Conservation (phyloP, 495 filamentous ascomycete species). For the Xylaria sp. region DNA sequence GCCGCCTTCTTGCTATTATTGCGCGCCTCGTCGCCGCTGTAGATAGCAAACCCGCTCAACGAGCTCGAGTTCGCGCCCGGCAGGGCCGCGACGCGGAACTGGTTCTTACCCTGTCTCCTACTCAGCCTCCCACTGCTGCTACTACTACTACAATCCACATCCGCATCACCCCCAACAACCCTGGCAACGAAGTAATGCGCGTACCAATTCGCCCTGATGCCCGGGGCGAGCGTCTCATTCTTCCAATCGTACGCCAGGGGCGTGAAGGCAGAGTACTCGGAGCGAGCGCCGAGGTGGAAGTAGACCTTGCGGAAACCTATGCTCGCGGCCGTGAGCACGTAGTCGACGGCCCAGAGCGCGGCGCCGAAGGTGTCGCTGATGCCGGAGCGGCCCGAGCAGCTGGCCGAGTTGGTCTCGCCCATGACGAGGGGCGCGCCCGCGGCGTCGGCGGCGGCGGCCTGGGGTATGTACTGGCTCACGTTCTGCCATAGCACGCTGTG, state of each 20-base stretch:
- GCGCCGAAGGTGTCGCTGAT: slow-evolving; percentile 48
- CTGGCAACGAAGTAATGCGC: slow-evolving; percentile 40
- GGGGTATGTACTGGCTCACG: slow-evolving; percentile 26
- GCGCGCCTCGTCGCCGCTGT: neutral
- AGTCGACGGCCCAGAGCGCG: slow-evolving; percentile 48
- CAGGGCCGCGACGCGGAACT: slow-evolving; percentile 34
- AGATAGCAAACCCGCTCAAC: slow-evolving; percentile 40
- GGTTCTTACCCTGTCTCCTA: neutral
- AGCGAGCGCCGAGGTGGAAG: slow-evolving; percentile 48
- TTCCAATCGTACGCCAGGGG: slow-evolving; percentile 31
- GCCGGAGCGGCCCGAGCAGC: slow-evolving; percentile 41
- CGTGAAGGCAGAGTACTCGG: slow-evolving; percentile 42
- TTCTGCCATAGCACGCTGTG: slow-evolving; percentile 37
- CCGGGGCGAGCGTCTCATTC: slow-evolving; percentile 36
- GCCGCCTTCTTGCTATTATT: too few relatives aligned
- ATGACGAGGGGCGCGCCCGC: slow-evolving; percentile 43
- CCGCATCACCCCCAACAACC: slow-evolving; percentile 16
- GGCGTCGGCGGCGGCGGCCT: slow-evolving; percentile 34
- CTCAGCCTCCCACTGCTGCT: too few relatives aligned
- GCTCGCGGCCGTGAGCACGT: slow-evolving; percentile 43
- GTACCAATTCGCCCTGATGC: slow-evolving; percentile 39
- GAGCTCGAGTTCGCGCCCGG: slow-evolving; percentile 35
- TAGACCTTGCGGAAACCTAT: slow-evolving; percentile 43
- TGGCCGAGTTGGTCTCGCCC: slow-evolving; percentile 50
- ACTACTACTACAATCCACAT: neutral